These are phyloP conservation scores for Diaporthe ampelina DNA, from an alignment of 2,329 filamentous ascomycete genomes.

Conservation along the genomic window DNA sequence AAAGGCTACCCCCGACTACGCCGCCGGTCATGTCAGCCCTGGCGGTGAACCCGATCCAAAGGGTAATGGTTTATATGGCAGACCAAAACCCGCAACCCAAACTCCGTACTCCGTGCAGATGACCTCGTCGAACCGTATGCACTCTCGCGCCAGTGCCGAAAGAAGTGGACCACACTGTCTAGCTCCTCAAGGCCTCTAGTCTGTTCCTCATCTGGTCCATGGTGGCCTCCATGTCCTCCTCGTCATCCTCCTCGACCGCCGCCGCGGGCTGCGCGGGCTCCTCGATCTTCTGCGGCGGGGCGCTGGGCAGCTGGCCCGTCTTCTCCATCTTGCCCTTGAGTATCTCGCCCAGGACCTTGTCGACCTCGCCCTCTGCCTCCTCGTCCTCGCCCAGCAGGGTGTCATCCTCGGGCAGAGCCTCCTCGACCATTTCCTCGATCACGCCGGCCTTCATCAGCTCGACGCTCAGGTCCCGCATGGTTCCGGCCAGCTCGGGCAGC, in stretches of 20 bases:
- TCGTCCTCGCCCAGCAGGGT: constrained; percentile 80
- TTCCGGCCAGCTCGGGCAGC: constrained; percentile 87
- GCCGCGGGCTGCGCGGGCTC: constrained; percentile 64
- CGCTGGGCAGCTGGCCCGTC: constrained; percentile 66
- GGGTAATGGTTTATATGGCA: constrained; percentile 19
- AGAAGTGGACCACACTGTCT: constrained; percentile 39
- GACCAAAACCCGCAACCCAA: constrained; percentile 33
- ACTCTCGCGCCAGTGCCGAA: background rate
- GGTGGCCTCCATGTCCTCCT: constrained; percentile 90
- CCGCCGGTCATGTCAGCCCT: background rate
- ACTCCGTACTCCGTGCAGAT: constrained; percentile 41
- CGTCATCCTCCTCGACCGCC: constrained; percentile 76
- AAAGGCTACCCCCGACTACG: constrained; percentile 8
- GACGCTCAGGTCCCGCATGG: constrained; percentile 88
- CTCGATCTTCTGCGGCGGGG: constrained; percentile 67
- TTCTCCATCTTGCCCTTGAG: constrained; percentile 85
- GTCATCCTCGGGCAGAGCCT: constrained; percentile 83
- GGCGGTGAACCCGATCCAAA: constrained; percentile 14
- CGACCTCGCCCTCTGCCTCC: constrained; percentile 84
- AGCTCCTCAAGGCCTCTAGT: constrained; percentile 92
- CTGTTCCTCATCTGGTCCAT: constrained; percentile 95
- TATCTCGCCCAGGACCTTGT: constrained; percentile 93
- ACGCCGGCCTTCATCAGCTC: constrained; percentile 96
- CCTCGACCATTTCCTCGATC: constrained; percentile 97
- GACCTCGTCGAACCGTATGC: constrained; percentile 17